Evolutionary conservation across 176 grass and related monocot genomes (phyloP).

Genomic region (Canna indica): DNA sequence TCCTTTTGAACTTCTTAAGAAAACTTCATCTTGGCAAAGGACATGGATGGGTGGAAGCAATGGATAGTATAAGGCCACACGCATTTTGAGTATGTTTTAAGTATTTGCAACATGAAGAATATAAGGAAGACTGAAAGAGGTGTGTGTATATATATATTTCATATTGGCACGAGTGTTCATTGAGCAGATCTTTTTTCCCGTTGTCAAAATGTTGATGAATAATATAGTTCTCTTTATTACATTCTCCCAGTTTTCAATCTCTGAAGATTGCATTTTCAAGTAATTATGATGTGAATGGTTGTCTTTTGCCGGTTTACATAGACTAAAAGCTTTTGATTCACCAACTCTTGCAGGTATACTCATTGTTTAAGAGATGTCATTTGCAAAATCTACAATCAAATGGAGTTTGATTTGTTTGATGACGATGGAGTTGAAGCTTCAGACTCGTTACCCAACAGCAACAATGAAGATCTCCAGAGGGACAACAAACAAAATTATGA

Average conservation of each 20-base stretch:
- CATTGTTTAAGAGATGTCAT: slow-evolving; percentile 50
- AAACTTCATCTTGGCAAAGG: neutral
- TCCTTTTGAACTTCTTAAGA: neutral
- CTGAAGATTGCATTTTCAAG: no score
- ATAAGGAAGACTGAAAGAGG: neutral
- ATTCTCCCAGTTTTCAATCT: no score
- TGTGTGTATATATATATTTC: neutral
- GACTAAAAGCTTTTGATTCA: neutral
- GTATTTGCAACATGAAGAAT: neutral
- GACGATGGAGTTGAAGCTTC: slow-evolving; percentile 39
- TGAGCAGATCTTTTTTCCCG: neutral
- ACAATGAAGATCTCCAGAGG: slow-evolving; percentile 29
- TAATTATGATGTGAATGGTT: neutral
- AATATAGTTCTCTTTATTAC: no score
- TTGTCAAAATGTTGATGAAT: no score
- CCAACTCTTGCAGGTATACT: slow-evolving; percentile 44
- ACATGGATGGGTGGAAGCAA: neutral
- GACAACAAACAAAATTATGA: slow-evolving; percentile 1
- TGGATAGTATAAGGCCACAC: neutral
- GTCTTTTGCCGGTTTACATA: neutral
- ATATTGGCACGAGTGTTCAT: neutral
- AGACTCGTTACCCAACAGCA: slow-evolving; percentile 64
- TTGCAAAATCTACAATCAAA: slow-evolving; percentile 66
- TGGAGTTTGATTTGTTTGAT: slow-evolving; percentile 87
- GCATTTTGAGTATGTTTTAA: neutral